Percentiles rank a stretch among this genome's conserved stretches.
Conservation (phyloP, 805 yeast genomes). For the Yarrowia phangngaensis region DNA sequence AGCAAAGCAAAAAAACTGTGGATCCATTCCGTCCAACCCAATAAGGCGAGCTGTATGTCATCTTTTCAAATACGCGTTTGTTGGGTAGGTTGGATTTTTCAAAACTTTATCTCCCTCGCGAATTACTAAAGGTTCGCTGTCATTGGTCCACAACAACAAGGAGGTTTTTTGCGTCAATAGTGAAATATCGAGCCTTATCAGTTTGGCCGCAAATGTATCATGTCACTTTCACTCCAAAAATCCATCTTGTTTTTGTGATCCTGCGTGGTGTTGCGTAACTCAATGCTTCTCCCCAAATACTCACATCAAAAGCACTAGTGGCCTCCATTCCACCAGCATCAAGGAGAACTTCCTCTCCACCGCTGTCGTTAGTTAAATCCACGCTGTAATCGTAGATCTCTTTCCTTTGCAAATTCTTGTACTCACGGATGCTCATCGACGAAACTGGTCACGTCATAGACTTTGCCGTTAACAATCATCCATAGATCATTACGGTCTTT, state of each 20-base stretch:
- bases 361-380: conserved; percentile 42
- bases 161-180: too few species aligned
- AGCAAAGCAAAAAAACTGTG: too few species aligned
- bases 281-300: background rate
- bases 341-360: conserved; percentile 76
- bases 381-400: background rate
- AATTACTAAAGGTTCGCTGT: too few species aligned
- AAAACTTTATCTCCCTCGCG: too few species aligned
- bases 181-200: too few species aligned
- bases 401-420: background rate
- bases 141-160: too few species aligned
- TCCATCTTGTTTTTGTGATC: background rate
- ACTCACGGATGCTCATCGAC: conserved; percentile 56
- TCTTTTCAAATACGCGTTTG: too few species aligned
- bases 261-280: background rate
- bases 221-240: too few species aligned
- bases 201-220: too few species aligned
- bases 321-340: conserved; percentile 84
- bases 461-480: conserved; percentile 68
- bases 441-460: conserved; percentile 58
- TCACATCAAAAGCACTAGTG: conserved; percentile 54
- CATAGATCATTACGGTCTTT: conserved; percentile 57
- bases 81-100: too few species aligned
- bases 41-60: too few species aligned
- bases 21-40: too few species aligned